Evolutionary conservation across 2,329 filamentous ascomycete genomes (phyloP), one percentile per base, ranked within the genome.

Genomic region (Fusarium luffae): DNA sequence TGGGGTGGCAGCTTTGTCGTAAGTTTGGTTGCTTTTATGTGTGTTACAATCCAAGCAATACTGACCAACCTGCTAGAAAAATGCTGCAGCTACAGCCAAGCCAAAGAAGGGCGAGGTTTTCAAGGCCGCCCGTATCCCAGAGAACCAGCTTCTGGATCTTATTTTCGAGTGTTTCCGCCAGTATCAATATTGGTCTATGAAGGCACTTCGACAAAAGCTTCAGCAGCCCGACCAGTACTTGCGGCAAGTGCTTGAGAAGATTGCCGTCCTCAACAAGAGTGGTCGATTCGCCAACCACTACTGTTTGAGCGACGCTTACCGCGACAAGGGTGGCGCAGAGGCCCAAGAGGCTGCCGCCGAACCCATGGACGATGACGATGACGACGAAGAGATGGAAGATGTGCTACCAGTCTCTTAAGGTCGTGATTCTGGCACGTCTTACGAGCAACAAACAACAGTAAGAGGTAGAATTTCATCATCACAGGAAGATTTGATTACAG

Each of bases 141-240:
- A 94, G 79, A 91, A 93, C 84, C 92, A 96, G 75, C 89, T 99
- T 68, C 83, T 97, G 81, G 94, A 98, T 81, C 87, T 89, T 69
- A 90, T 99, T 66, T 94, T 95, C 83, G 83, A 87, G 50, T 92
- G 90, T 77, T 99, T 98, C 88, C 88, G 90, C 59, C 85, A 92
- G 75, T 97, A 92, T 85, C 90, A 91, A 74, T 98, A 96, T 81
- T 99, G 95, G 94, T 90, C 92, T n/a, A 92, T 98, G 85, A 94
- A 93, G 77, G 89, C 92, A 7, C 87, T 99, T 72, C 93, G 93
- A 69, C 85, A 89, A 52, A 84, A 87, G 65, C 88, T 97, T 41
- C 88, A 90, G 63, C 96, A 99, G 81, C 96, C 96, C 3, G 96
- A 98, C 78, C 90, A 92, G n/a, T 98, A 94, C 79, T 88, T 99